Conservation (phyloP, 768 basidiomycete species). For the Paxillus involutus region DNA sequence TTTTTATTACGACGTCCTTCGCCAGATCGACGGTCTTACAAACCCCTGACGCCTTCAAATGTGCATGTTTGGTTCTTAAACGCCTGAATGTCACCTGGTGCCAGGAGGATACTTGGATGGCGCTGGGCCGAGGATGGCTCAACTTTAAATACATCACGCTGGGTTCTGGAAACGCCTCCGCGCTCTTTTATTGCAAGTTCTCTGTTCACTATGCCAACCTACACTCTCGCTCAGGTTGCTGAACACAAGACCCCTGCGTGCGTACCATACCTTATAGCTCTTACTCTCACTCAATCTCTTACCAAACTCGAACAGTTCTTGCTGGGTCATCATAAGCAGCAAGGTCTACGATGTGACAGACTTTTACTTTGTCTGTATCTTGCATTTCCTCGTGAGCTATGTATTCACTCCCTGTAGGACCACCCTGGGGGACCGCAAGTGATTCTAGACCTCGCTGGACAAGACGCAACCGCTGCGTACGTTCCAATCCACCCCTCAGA, state of each 20-base stretch:
- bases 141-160: neutral
- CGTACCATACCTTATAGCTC: conserved; percentile 10
- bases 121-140: conserved; percentile 1
- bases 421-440: conserved; percentile 85
- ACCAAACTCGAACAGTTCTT: conserved; percentile 47
- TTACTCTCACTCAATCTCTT: neutral
- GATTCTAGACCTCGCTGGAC: conserved; percentile 84
- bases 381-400: too few species aligned
- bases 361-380: conserved; percentile 56
- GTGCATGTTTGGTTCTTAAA: neutral
- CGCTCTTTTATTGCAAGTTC: neutral
- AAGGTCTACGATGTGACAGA: conserved; percentile 87
- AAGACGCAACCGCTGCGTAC: conserved; percentile 76
- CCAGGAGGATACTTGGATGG: neutral
- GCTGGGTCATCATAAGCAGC: conserved; percentile 82
- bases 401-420: conserved; percentile 39
- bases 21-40: conserved; percentile 88
- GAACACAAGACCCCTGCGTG: conserved; percentile 57
- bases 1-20: neutral
- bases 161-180: neutral
- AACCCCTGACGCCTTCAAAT: conserved; percentile 36
- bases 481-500: conserved; percentile 86
- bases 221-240: conserved; percentile 57
- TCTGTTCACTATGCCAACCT: conserved; percentile 32
- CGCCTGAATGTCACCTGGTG: neutral